Conservation (phyloP, 2,329 filamentous ascomycete species). For the Fusarium dimerum region DNA sequence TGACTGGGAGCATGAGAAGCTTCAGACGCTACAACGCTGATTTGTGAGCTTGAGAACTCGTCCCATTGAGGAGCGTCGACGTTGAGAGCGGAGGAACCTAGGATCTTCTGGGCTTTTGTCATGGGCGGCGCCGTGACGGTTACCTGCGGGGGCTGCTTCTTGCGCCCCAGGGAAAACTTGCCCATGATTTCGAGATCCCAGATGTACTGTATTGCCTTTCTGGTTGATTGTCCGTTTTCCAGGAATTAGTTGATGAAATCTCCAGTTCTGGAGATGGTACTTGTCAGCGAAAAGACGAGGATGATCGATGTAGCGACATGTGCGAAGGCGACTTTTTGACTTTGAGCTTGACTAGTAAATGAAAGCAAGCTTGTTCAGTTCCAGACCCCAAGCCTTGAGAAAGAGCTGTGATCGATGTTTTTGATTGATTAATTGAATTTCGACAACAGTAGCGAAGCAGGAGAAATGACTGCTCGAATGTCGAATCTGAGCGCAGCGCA, state of each 20-base stretch:
- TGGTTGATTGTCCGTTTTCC: constrained; percentile 1
- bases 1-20: constrained; percentile 11
- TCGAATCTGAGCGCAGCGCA: neutral
- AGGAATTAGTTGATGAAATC: constrained; percentile 10
- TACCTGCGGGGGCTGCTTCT: constrained; percentile 30
- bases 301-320: constrained; percentile 21
- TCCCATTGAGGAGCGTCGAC: constrained; percentile 24
- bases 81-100: constrained; percentile 26
- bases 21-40: constrained; percentile 20
- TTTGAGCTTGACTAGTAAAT: neutral
- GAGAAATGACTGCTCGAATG: neutral
- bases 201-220: constrained; percentile 3
- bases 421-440: neutral
- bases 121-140: constrained; percentile 28
- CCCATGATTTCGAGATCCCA: constrained; percentile 22
- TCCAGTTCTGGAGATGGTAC: constrained; percentile 17
- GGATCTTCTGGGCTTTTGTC: constrained; percentile 31
- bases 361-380: neutral
- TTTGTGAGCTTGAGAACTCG: constrained; percentile 24
- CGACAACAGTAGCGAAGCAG: neutral
- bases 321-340: constrained; percentile 17
- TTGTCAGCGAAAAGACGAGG: constrained; percentile 21
- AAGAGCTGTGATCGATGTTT: too few species aligned
- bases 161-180: constrained; percentile 32
- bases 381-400: too few species aligned